phyloP scores from a whole-genome alignment of 140 eudicot genomes.

The Bidens hawaiensis region DNA sequence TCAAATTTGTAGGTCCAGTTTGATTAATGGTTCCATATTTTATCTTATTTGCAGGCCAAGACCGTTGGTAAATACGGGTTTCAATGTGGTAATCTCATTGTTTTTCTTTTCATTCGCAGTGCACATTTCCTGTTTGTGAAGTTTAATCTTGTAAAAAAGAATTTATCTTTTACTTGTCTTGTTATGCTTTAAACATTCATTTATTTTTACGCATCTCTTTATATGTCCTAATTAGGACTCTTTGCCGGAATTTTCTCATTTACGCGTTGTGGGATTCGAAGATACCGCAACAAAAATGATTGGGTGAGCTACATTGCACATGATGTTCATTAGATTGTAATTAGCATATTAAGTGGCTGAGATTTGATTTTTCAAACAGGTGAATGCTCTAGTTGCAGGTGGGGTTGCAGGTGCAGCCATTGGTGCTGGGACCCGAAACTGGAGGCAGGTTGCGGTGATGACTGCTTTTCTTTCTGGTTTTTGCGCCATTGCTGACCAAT shows the following conservation, averaged over 20 bases:
- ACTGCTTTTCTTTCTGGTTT: constrained; percentile 52
- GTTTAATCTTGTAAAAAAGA: background rate
- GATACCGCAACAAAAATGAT: constrained; percentile 63
- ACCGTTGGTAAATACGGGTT: constrained; percentile 52
- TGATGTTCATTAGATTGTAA: background rate
- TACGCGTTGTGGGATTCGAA: constrained; percentile 67
- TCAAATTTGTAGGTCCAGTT: background rate
- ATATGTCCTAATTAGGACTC: constrained; percentile 36
- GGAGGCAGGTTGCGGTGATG: constrained; percentile 75
- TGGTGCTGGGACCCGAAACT: constrained; percentile 72
- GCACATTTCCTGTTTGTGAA: background rate
- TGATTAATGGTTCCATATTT: background rate
- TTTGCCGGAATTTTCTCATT: constrained; percentile 78
- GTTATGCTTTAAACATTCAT: background rate
- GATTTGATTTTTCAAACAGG: constrained; percentile 31
- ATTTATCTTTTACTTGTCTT: background rate
- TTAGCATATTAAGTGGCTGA: background rate
- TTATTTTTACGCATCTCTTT: background rate
- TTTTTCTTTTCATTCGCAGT: background rate
- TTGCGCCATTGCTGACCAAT: constrained; percentile 56
- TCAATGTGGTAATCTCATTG: constrained; percentile 53
- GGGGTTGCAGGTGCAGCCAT: constrained; percentile 81
- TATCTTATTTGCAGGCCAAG: constrained; percentile 49
- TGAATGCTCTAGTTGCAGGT: constrained; percentile 76
- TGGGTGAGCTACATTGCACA: constrained; percentile 54